Percentiles rank a stretch among this genome's conserved stretches.
These are phyloP conservation scores for Penicillium maclennaniae DNA, from an alignment of 495 filamentous ascomycete species.

Conservation along the genomic window DNA sequence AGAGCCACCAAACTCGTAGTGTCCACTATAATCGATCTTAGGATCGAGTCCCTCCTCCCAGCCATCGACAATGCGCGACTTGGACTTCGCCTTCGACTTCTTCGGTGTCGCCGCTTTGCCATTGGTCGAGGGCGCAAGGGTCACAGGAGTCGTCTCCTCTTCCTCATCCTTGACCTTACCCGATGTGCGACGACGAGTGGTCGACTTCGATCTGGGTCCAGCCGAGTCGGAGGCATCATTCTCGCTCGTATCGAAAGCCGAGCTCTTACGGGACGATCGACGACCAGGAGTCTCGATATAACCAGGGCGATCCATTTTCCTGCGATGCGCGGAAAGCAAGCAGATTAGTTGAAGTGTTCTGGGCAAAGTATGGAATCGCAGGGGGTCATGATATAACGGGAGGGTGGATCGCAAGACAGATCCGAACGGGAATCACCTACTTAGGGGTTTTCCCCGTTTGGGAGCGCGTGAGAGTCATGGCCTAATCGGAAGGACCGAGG, in stretches of 20 bases:
- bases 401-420: conserved; percentile 16
- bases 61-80: conserved; percentile 56
- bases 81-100: conserved; percentile 16
- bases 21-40: conserved; percentile 72
- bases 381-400: conserved; percentile 14
- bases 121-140: conserved; percentile 23
- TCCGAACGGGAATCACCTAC: conserved; percentile 32
- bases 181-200: conserved; percentile 33
- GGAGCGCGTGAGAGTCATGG: conserved; percentile 46
- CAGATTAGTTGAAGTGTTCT: conserved; percentile 4
- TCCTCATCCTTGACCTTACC: conserved; percentile 32
- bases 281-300: conserved; percentile 56
- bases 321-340: conserved; percentile 18
- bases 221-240: conserved; percentile 33
- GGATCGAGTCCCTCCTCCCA: conserved; percentile 67
- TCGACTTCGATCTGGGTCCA: conserved; percentile 25
- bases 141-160: conserved; percentile 28
- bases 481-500: conserved; percentile 26
- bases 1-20: conserved; percentile 88
- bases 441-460: conserved; percentile 50
- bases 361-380: neutral
- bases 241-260: conserved; percentile 28
- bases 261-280: conserved; percentile 43
- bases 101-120: conserved; percentile 34
- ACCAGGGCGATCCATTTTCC: conserved; percentile 54